Evolutionary conservation across 2,329 filamentous ascomycete genomes (phyloP).

Genomic region (Aspergillus pseudoglaucus): DNA sequence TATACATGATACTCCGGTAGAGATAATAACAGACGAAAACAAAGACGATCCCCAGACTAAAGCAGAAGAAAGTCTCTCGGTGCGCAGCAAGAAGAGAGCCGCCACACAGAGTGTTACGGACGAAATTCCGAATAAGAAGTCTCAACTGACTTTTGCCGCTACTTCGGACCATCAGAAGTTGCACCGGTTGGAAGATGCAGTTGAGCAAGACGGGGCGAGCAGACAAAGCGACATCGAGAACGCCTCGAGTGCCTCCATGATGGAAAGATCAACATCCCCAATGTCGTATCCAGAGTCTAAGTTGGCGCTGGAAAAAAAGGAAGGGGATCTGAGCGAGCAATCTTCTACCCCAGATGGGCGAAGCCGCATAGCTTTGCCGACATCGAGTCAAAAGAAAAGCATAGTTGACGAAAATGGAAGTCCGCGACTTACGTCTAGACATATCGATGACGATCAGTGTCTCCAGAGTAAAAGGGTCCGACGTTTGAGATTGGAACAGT

Average conservation of each 20-base stretch:
- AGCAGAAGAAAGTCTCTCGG: background rate
- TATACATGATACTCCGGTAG: background rate
- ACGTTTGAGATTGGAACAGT: background rate
- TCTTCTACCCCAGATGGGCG: background rate
- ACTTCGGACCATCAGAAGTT: background rate
- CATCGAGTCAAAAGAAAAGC: conserved; percentile 6
- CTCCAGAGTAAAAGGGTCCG: background rate
- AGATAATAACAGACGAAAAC: background rate
- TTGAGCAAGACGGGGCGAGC: background rate
- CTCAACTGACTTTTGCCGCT: background rate
- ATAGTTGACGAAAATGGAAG: conserved; percentile 35
- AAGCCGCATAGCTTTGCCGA: too few relatives aligned
- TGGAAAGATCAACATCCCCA: background rate
- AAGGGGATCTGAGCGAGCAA: background rate
- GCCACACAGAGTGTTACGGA: background rate
- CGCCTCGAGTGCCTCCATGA: background rate
- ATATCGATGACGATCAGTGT: background rate
- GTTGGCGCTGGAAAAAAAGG: background rate
- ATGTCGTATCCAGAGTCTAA: background rate
- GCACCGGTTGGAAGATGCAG: background rate
- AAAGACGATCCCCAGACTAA: background rate
- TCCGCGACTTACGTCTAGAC: conserved; percentile 18
- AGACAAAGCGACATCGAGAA: background rate
- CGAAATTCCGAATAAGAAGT: background rate
- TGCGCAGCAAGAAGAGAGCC: background rate